phyloP scores from a whole-genome alignment of 108 stramenopile genomes.

The Aurantiochytrium sp. region DNA sequence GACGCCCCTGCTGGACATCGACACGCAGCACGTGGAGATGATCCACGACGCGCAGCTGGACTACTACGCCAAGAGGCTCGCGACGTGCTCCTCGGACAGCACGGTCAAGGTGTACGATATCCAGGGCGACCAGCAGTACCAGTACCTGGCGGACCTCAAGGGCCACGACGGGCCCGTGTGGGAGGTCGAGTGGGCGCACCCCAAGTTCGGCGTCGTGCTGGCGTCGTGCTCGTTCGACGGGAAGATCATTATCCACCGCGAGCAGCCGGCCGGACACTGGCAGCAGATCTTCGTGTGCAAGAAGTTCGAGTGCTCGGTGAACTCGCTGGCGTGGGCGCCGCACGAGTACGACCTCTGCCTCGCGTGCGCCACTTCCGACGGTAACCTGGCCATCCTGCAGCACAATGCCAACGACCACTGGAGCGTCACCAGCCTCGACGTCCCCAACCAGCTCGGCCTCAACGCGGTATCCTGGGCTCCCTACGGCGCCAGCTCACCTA shows the following conservation, averaged over 20 bases:
- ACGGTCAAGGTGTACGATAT: conserved; percentile 88
- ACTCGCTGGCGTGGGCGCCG: conserved; percentile 75
- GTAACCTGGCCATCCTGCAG: conserved; percentile 69
- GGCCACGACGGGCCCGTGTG: conserved; percentile 84
- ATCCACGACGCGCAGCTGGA: conserved; percentile 89
- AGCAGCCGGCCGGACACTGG: conserved; percentile 75
- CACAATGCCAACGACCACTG: conserved; percentile 68
- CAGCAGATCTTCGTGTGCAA: conserved; percentile 67
- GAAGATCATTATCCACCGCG: conserved; percentile 75
- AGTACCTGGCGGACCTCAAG: conserved; percentile 1
- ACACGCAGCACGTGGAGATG: conserved; percentile 89
- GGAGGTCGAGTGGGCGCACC: conserved; percentile 90
- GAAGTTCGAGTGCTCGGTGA: conserved; percentile 57
- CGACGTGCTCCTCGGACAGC: conserved; percentile 81
- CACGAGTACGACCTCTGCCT: conserved; percentile 74
- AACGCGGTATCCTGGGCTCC: conserved; percentile 80
- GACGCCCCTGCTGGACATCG: conserved; percentile 46
- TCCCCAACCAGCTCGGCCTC: background rate
- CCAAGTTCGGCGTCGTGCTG: conserved; percentile 78
- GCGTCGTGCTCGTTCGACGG: conserved; percentile 85
- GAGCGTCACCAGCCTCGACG: conserved; percentile 35
- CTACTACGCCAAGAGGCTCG: conserved; percentile 87
- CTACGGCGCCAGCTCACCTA: conserved; percentile 26
- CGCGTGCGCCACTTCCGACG: conserved; percentile 74
- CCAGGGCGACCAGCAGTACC: conserved; percentile 60